Base-by-base conservation (phyloP, 2,329 filamentous ascomycete genomes). In the Cladophialophora immunda region DNA sequence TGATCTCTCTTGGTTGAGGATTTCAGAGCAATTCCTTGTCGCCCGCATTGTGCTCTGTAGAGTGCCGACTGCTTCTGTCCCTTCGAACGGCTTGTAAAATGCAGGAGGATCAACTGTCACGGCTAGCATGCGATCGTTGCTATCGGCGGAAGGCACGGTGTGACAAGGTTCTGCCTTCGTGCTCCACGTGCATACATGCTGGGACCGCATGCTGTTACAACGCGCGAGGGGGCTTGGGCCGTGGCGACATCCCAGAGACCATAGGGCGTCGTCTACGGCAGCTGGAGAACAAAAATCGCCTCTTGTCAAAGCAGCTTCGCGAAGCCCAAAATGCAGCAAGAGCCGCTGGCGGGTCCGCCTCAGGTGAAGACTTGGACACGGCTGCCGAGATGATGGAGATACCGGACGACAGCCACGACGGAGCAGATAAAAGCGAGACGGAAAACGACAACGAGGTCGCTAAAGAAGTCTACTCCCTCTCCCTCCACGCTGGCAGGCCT, bases 371-470 rank as follows among this genome's bases (percentile, higher is more conserved):
- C 50, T 27, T 27, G 25, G 29, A 53, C 50, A 19, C 22, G 19
- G 22, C 25, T 13, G 50, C n/a, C 22, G 50, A 53, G 50, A 53
- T 27, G 29, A 53, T 27, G 9, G 50, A 53, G 1, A 53, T 53
- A 19, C 50, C 50, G 22, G 50, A 53, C 19, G 25, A 53, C 19
- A 53, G 13, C 19, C 13, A 27, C n/a, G 50, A 53, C 3, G 50
- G 25, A 27, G 50, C 50, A 29, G 50, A 53, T 53, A 53, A 29
- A 11, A 53, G 50, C 50, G 50, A 41, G 32, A 11, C 55, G 0
- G 34, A 58, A 8, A 58, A 58, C 36, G 34, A 58, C 55, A 58
- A 58, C 55, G 55, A 58, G 17, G 55, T 58, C 55, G 55, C 30
- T 17, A 58, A 58, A 17, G 30, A 58, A 38, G n/a, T 58, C 17